Percentiles rank a stretch among this genome's conserved stretches.
These are phyloP conservation scores for Fraxinus floribunda DNA, from an alignment of 305 asterid species.

Conservation along the genomic window DNA sequence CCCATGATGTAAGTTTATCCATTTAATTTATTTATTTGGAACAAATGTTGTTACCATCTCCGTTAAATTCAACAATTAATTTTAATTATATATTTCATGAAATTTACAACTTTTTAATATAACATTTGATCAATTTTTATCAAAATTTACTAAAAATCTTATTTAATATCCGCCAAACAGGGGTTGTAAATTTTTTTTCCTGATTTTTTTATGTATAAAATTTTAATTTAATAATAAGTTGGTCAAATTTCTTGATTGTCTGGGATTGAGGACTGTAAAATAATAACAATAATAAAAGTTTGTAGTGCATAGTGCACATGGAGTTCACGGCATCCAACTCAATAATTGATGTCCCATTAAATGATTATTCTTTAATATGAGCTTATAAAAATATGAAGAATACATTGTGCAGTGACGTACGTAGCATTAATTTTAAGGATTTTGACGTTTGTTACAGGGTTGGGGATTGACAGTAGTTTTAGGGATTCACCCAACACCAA, in stretches of 20 bases:
- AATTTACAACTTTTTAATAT: too few species aligned
- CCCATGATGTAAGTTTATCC: slow-evolving; percentile 58
- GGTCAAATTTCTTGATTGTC: background rate
- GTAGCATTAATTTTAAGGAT: background rate
- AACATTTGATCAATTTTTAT: too few species aligned
- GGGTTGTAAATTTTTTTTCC: too few species aligned
- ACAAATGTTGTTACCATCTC: background rate
- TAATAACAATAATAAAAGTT: too few species aligned
- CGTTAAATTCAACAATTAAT: too few species aligned
- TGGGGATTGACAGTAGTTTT: slow-evolving; percentile 77
- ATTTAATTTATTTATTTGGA: background rate
- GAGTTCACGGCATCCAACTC: background rate
- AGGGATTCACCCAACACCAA: slow-evolving; percentile 75
- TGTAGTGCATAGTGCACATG: too few species aligned
- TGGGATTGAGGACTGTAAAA: background rate
- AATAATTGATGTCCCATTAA: background rate
- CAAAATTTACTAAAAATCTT: too few species aligned
- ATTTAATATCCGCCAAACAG: too few species aligned
- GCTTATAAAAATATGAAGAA: background rate
- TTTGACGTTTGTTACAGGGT: slow-evolving; percentile 43
- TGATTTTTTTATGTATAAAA: too few species aligned
- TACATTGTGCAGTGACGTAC: background rate
- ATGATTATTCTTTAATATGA: background rate
- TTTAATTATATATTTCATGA: too few species aligned
- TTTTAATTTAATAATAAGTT: too few species aligned